A percentile compares a stretch with the other conserved stretches of the same genome.
phyloP scores from a whole-genome alignment of 2,329 filamentous ascomycete species.

The Clonostachys chloroleuca region DNA sequence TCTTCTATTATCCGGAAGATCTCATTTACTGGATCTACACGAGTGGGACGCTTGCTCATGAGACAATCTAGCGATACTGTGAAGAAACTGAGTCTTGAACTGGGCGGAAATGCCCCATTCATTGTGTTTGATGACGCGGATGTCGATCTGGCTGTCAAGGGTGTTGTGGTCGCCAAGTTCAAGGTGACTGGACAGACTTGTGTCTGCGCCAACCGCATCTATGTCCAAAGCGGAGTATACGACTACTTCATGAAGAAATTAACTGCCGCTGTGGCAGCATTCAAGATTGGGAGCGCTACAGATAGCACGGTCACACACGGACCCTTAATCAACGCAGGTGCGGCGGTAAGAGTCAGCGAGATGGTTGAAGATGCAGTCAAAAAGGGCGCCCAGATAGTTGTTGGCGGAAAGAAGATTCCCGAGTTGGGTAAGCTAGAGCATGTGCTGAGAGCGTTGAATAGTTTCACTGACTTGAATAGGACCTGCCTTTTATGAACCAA shows the following conservation, averaged over 20 bases:
- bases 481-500: constrained; percentile 56
- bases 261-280: constrained; percentile 60
- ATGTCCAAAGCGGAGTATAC: constrained; percentile 69
- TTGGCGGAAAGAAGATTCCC: constrained; percentile 51
- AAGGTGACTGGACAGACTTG: constrained; percentile 88
- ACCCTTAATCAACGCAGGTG: constrained; percentile 62
- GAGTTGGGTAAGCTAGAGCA: constrained; percentile 62
- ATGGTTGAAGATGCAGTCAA: constrained; percentile 59
- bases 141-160: constrained; percentile 60
- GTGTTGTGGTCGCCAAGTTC: constrained; percentile 72
- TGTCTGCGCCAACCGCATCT: constrained; percentile 77
- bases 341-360: constrained; percentile 56
- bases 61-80: constrained; percentile 65
- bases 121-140: constrained; percentile 75
- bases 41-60: constrained; percentile 54
- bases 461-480: constrained; percentile 10
- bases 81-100: constrained; percentile 64
- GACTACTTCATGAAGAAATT: constrained; percentile 63
- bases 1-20: constrained; percentile 65
- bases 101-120: constrained; percentile 65
- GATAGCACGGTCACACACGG: constrained; percentile 55
- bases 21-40: constrained; percentile 64
- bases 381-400: constrained; percentile 47
- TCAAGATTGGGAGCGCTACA: constrained; percentile 64
- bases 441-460: constrained; percentile 54